phyloP scores from a whole-genome alignment of 1,139 yeast species.

The Debaryomycetaceae sp. region DNA sequence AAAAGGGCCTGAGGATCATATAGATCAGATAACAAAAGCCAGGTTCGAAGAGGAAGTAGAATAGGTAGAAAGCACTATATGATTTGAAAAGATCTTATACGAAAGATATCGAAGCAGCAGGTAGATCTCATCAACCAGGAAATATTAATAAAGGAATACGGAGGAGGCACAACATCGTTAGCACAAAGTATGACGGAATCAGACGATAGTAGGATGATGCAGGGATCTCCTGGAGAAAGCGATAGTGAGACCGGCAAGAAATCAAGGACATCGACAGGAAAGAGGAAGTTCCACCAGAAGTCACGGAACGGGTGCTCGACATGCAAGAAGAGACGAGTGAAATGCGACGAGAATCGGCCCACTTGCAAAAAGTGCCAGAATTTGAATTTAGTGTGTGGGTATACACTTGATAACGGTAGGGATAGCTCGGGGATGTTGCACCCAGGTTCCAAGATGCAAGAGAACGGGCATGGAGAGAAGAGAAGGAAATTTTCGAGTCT shows the following conservation, averaged over 20 bases:
- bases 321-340: conserved; percentile 83
- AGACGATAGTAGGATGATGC: conserved; percentile 2
- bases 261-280: conserved; percentile 31
- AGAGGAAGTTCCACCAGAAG: conserved; percentile 78
- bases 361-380: conserved; percentile 73
- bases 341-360: conserved; percentile 88
- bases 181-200: conserved; percentile 2
- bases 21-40: no score
- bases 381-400: conserved; percentile 74
- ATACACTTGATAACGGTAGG: conserved; percentile 20
- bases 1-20: no score
- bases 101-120: no score
- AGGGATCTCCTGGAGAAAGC: background rate
- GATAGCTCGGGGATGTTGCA: background rate
- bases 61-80: no score
- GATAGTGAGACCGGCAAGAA: conserved; percentile 3
- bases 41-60: no score
- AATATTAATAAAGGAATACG: background rate
- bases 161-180: background rate
- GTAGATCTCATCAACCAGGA: no score
- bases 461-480: conserved; percentile 1
- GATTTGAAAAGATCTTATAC: no score
- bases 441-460: background rate
- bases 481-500: conserved; percentile 5
- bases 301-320: conserved; percentile 86